Percentiles rank a stretch among this genome's conserved stretches.
These are phyloP conservation scores for Tylopilus sp. DNA, from an alignment of 1,284 basidiomycete genomes.

Conservation along the genomic window DNA sequence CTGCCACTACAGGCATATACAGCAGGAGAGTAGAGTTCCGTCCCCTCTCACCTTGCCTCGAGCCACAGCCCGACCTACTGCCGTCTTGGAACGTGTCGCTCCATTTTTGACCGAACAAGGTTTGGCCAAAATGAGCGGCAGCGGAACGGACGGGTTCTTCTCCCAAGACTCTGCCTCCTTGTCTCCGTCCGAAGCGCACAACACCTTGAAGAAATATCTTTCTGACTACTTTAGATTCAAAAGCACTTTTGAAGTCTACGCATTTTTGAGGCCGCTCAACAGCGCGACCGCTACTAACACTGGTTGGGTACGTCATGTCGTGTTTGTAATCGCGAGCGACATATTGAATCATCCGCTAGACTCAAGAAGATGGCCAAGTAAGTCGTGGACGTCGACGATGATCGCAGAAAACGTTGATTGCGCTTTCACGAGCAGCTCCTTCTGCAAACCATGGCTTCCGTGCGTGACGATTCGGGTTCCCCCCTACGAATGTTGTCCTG, in stretches of 20 bases:
- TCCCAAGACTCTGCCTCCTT: constrained; percentile 28
- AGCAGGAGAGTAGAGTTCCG: constrained; percentile 11
- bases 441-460: constrained; percentile 42
- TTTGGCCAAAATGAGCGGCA: constrained; percentile 41
- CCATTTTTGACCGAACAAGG: constrained; percentile 49
- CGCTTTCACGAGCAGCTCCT: constrained; percentile 35
- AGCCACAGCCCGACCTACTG: constrained; percentile 1
- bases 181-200: constrained; percentile 50
- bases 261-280: constrained; percentile 46
- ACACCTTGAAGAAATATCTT: constrained; percentile 44
- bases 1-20: constrained; percentile 46
- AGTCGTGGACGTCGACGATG: constrained; percentile 6
- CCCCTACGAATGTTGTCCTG: too few species aligned
- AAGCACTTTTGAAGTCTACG: constrained; percentile 40
- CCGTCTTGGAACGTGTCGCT: constrained; percentile 30
- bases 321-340: neutral
- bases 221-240: constrained; percentile 45
- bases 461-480: constrained; percentile 18
- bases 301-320: constrained; percentile 45
- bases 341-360: constrained; percentile 32
- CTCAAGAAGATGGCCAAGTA: constrained; percentile 53
- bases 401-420: constrained; percentile 1
- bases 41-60: constrained; percentile 6
- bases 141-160: constrained; percentile 39
- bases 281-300: constrained; percentile 47